Percentiles rank a stretch among this genome's conserved stretches.
Evolutionary conservation across 2,329 filamentous ascomycete species (phyloP).

Genomic region (Colletotrichum limetticola): DNA sequence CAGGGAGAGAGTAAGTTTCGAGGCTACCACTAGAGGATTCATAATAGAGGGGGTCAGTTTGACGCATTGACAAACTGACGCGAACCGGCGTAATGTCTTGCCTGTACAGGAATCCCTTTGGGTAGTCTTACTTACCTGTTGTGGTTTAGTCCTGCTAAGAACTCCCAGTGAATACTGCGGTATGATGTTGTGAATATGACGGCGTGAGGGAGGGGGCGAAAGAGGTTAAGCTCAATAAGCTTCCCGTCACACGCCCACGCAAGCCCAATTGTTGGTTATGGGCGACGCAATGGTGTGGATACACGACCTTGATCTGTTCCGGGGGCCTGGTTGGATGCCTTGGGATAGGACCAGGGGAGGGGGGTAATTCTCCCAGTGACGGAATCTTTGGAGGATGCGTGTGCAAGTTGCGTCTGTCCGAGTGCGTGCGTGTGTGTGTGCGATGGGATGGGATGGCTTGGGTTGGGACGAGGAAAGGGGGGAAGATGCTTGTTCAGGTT

Average conservation of each 20-base stretch:
- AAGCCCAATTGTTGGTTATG: not conserved
- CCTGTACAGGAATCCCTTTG: not conserved
- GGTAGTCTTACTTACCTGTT: not conserved
- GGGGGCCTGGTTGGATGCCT: not conserved
- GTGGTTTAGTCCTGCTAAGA: not conserved
- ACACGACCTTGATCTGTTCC: not conserved
- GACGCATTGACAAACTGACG: not conserved
- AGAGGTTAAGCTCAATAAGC: slow-evolving; percentile 2
- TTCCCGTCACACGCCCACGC: not conserved
- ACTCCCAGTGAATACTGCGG: too few species aligned
- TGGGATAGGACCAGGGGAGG: not conserved
- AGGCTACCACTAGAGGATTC: not conserved
- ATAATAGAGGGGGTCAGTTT: not conserved
- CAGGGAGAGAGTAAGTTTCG: not conserved
- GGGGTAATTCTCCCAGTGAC: not conserved
- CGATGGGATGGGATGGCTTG: not conserved
- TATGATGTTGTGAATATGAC: not conserved
- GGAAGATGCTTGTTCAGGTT: slow-evolving; percentile 13
- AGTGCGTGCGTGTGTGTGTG: not conserved
- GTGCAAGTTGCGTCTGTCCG: not conserved
- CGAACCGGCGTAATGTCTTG: not conserved
- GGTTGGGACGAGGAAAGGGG: not conserved
- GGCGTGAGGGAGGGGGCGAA: not conserved
- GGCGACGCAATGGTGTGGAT: not conserved
- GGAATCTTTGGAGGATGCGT: not conserved